Evolutionary conservation across 306 rosid species (phyloP).

Genomic region (Neltuma alba): DNA sequence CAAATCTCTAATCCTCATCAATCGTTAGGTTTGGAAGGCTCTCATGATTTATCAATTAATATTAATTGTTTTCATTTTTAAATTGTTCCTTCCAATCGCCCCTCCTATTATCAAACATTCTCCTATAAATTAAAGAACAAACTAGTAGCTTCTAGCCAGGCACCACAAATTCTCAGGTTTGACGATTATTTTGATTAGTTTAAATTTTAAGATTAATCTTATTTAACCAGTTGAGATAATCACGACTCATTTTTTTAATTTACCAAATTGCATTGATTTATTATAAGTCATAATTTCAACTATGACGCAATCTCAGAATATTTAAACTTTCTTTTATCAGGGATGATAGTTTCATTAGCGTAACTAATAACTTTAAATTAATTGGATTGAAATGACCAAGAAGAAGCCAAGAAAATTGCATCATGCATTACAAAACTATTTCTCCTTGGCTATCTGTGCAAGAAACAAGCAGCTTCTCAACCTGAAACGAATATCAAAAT

Average conservation of each 20-base stretch:
- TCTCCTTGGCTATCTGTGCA: not conserved
- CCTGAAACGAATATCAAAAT: not conserved
- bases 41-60: too few relatives aligned
- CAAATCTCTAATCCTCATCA: too few relatives aligned
- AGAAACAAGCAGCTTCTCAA: not conserved
- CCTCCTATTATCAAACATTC: not conserved
- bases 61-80: too few relatives aligned
- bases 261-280: not conserved
- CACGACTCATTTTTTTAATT: too few relatives aligned
- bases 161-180: not conserved
- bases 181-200: not conserved
- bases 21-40: too few relatives aligned
- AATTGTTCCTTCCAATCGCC: too few relatives aligned
- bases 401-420: not conserved
- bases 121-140: not conserved
- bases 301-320: not conserved
- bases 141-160: not conserved
- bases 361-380: too few relatives aligned
- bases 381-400: too few relatives aligned
- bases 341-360: too few relatives aligned
- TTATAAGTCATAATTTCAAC: not conserved
- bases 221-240: too few relatives aligned
- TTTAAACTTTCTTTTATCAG: not conserved
- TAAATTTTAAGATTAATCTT: too few relatives aligned
- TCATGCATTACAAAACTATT: not conserved